These are phyloP conservation scores for Dichotomopilus funicola DNA, from an alignment of 2,329 filamentous ascomycete species.

Conservation along the genomic window DNA sequence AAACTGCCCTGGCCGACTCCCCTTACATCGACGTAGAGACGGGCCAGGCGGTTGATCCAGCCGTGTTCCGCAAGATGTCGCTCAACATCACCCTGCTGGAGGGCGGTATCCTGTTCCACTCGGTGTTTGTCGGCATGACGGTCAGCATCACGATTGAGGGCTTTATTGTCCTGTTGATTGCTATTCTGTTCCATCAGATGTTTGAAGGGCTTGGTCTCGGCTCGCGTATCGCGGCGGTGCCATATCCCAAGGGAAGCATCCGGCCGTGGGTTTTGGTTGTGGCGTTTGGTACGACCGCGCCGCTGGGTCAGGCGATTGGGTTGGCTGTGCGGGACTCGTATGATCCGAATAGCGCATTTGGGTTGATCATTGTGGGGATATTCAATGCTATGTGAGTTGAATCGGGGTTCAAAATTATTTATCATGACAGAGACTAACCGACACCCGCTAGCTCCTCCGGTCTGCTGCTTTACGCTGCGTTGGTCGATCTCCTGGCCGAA, in stretches of 20 bases:
- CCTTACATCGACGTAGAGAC: slow-evolving; percentile 38
- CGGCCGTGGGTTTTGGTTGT: slow-evolving; percentile 56
- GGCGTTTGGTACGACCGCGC: slow-evolving; percentile 57
- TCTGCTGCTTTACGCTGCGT: slow-evolving; percentile 54
- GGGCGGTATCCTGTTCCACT: slow-evolving; percentile 73
- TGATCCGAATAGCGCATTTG: slow-evolving; percentile 57
- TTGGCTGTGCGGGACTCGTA: slow-evolving; percentile 50
- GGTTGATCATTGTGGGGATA: slow-evolving; percentile 56
- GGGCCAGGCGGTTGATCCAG: slow-evolving; percentile 38
- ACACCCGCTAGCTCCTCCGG: slow-evolving; percentile 46
- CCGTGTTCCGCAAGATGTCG: slow-evolving; percentile 54
- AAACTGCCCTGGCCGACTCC: slow-evolving; percentile 26
- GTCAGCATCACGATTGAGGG: slow-evolving; percentile 62
- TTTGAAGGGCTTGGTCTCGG: slow-evolving; percentile 65
- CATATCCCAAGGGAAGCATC: slow-evolving; percentile 49
- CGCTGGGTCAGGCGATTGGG: slow-evolving; percentile 59
- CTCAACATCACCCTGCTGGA: slow-evolving; percentile 70
- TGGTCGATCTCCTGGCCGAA: slow-evolving; percentile 58
- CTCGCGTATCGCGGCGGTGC: slow-evolving; percentile 61
- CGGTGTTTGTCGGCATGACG: slow-evolving; percentile 69
- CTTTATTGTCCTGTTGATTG: slow-evolving; percentile 60
- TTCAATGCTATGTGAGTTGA: slow-evolving; percentile 56
- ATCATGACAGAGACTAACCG: neutral
- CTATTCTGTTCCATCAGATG: slow-evolving; percentile 66
- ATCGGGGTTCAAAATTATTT: neutral